phyloP scores from a whole-genome alignment of 345 rosid species.

The Salix koriyanagi region DNA sequence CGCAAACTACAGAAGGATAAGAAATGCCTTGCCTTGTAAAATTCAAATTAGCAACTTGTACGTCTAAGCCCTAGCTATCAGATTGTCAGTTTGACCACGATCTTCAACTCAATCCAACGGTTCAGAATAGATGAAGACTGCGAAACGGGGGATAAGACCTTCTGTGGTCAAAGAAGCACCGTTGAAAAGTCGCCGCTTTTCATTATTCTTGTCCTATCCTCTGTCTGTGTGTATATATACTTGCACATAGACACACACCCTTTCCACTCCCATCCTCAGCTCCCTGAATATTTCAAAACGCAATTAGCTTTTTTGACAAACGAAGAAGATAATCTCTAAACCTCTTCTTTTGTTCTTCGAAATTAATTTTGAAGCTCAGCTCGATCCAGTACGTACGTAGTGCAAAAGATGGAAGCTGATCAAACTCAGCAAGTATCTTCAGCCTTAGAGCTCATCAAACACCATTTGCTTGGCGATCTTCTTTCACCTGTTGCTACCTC shows the following conservation, averaged over 20 bases:
- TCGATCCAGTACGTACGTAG: background rate
- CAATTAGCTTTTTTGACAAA: background rate
- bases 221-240: background rate
- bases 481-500: conserved; percentile 9
- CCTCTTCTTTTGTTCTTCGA: background rate
- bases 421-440: conserved; percentile 27
- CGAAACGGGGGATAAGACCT: background rate
- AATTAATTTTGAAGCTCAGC: background rate
- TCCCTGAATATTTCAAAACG: background rate
- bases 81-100: background rate
- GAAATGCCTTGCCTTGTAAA: background rate
- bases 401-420: conserved; percentile 29
- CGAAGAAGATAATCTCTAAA: no score
- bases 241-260: background rate
- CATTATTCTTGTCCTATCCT: no score
- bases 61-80: background rate
- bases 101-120: conserved; percentile 7
- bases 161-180: conserved; percentile 11
- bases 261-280: background rate
- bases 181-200: conserved; percentile 21
- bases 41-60: background rate
- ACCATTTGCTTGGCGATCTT: conserved; percentile 50
- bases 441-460: conserved; percentile 48
- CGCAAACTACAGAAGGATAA: background rate
- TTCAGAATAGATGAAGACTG: background rate